Percentiles rank a stretch among this genome's conserved stretches.
phyloP scores from a whole-genome alignment of 331 rosid species.

The Quercus lobata region DNA sequence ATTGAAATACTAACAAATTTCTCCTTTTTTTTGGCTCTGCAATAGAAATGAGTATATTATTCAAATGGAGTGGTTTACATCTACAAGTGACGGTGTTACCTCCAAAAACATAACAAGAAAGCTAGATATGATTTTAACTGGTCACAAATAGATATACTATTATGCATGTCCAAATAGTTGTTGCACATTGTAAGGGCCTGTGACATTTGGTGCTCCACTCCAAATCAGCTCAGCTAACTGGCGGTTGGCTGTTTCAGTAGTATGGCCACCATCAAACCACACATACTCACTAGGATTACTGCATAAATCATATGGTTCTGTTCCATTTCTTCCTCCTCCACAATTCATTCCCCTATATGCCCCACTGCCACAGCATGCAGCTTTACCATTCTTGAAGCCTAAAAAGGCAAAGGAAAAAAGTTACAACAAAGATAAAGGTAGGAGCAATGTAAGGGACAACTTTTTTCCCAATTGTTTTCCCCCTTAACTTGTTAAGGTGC shows the following conservation, averaged over 20 bases:
- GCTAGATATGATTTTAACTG: neutral
- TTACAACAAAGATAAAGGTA: neutral
- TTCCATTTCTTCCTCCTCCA: constrained; percentile 1
- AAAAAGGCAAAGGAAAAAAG: neutral
- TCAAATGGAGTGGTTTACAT: too few relatives aligned
- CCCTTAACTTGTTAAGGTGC: too few relatives aligned
- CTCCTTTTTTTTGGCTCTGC: too few relatives aligned
- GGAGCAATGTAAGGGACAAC: too few relatives aligned
- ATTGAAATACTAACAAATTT: too few relatives aligned
- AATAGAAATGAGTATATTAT: too few relatives aligned
- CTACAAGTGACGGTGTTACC: neutral
- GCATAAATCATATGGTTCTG: neutral
- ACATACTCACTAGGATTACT: neutral
- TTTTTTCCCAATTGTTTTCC: too few relatives aligned
- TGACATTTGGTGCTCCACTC: neutral
- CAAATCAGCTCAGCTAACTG: constrained; percentile 5
- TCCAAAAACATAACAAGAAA: neutral
- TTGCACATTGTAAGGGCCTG: neutral
- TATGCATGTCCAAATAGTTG: neutral
- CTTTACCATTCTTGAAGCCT: constrained; percentile 1
- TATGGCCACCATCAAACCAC: neutral
- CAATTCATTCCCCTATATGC: neutral
- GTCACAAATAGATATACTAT: neutral
- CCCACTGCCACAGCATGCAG: constrained; percentile 2
- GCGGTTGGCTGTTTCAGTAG: neutral